A percentile compares a stretch with the other conserved stretches of the same genome.
Conservation (phyloP, 2,329 filamentous ascomycete genomes). For the Colletotrichum tropicicola region DNA sequence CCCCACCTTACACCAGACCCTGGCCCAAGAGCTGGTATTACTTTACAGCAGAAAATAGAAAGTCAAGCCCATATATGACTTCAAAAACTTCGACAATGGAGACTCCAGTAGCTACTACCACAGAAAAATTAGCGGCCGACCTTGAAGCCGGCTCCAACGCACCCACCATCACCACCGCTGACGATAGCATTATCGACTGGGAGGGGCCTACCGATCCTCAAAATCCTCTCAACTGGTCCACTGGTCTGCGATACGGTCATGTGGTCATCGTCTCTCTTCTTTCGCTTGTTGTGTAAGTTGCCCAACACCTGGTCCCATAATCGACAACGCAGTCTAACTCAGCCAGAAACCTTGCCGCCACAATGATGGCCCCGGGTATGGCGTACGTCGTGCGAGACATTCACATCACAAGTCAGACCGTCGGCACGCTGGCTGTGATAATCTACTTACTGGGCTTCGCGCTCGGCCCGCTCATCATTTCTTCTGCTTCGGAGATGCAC, state of each 20-base stretch:
- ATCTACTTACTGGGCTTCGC: conserved; percentile 73
- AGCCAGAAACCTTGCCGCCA: conserved; percentile 47
- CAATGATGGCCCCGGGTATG: conserved; percentile 66
- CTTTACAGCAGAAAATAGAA: too few species aligned
- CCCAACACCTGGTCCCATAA: background rate
- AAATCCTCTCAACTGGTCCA: conserved; percentile 69
- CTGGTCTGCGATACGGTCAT: conserved; percentile 44
- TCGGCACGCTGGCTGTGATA: conserved; percentile 62
- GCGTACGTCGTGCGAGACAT: conserved; percentile 61
- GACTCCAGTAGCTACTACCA: background rate
- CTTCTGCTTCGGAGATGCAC: conserved; percentile 50
- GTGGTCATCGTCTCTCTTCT: conserved; percentile 40
- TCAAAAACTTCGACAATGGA: background rate
- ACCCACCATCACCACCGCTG: background rate
- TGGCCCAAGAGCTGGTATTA: too few species aligned
- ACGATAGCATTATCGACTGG: conserved; percentile 59
- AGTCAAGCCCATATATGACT: background rate
- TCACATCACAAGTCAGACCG: conserved; percentile 48
- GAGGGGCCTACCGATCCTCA: conserved; percentile 64
- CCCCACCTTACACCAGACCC: too few species aligned
- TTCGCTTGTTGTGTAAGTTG: background rate
- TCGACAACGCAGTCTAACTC: background rate
- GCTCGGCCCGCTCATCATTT: conserved; percentile 63
- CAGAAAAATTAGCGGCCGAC: background rate
- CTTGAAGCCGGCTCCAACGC: background rate